A percentile compares a stretch with the other conserved stretches of the same genome.
Evolutionary conservation across 352 stramenopile species (phyloP).

Genomic region (Thraustochytrium sp.): DNA sequence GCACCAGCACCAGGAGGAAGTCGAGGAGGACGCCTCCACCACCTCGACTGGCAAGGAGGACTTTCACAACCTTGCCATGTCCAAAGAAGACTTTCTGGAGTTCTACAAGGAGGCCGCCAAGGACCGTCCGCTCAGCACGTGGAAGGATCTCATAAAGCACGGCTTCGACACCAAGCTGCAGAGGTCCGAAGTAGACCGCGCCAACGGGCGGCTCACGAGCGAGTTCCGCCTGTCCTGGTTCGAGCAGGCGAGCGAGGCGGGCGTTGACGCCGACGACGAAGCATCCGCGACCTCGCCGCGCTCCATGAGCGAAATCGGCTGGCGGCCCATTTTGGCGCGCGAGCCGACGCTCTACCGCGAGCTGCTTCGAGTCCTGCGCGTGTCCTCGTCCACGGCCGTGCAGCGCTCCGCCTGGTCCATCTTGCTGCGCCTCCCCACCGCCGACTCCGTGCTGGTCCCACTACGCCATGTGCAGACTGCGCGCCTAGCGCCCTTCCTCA

Average conservation of each 20-base stretch:
- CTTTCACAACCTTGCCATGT: neutral
- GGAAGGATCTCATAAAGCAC: constrained; percentile 28
- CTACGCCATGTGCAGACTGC: neutral
- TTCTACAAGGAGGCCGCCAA: constrained; percentile 26
- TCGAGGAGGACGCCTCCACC: neutral
- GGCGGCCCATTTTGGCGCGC: constrained; percentile 6
- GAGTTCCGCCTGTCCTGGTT: constrained; percentile 29
- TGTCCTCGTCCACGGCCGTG: neutral
- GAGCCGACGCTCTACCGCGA: neutral
- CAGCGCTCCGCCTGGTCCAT: neutral
- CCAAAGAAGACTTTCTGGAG: neutral
- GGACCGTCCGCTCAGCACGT: neutral
- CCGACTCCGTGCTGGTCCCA: neutral
- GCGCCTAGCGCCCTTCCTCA: neutral
- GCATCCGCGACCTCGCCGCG: neutral
- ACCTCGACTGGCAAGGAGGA: neutral
- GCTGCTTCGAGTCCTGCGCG: neutral
- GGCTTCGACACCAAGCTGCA: constrained; percentile 27
- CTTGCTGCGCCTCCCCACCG: constrained; percentile 14
- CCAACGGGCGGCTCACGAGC: neutral
- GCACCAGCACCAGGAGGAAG: neutral
- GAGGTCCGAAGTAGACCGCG: neutral
- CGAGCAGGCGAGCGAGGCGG: neutral
- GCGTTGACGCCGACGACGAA: neutral
- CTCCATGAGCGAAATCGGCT: neutral